Evolutionary conservation across 768 basidiomycete species (phyloP).

Genomic region (Boletus reticulatus): DNA sequence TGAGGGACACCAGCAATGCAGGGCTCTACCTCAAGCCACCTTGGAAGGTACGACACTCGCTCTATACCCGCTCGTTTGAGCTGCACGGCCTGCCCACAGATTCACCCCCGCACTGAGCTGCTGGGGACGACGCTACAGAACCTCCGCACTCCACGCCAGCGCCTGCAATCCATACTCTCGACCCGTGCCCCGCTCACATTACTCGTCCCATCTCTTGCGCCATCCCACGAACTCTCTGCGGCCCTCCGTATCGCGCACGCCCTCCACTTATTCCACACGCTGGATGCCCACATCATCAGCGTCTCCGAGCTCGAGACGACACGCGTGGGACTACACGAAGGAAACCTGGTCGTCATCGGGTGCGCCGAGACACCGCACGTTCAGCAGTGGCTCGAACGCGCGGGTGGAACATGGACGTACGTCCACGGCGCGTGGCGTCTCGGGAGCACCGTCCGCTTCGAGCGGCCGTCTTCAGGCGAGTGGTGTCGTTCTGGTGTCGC

Average conservation of each 20-base stretch:
- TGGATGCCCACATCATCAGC: constrained; percentile 63
- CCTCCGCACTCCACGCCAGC: constrained; percentile 26
- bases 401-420: constrained; percentile 14
- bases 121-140: neutral
- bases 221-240: constrained; percentile 42
- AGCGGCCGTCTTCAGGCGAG: constrained; percentile 22
- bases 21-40: neutral
- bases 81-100: neutral
- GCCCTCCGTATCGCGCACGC: constrained; percentile 70
- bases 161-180: constrained; percentile 65
- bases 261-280: constrained; percentile 61
- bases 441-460: constrained; percentile 10
- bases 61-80: neutral
- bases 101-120: neutral
- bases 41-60: constrained; percentile 23
- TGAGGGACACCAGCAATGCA: neutral
- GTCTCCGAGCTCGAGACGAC: constrained; percentile 30
- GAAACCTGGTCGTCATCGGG: constrained; percentile 63
- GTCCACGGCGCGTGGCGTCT: constrained; percentile 21
- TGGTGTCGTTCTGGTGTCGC: neutral
- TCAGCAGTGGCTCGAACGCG: constrained; percentile 29
- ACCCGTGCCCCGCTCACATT: constrained; percentile 53
- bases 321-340: constrained; percentile 10
- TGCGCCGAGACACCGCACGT: constrained; percentile 35
- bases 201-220: constrained; percentile 43